Base-by-base conservation (phyloP, 768 basidiomycete species). In the Inosperma sp. region DNA sequence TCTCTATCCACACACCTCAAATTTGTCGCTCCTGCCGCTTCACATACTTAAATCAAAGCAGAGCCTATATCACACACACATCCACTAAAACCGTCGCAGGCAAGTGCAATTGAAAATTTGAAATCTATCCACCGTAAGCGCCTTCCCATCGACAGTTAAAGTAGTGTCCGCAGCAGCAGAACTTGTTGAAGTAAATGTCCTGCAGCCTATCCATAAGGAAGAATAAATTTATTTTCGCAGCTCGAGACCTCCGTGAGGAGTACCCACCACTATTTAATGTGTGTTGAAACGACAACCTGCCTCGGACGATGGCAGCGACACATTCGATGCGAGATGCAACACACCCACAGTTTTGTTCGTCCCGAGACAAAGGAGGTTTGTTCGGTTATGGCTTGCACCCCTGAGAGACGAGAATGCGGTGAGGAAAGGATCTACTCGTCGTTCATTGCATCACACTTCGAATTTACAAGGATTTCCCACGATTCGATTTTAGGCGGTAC, bases 41-140 rank as follows among this genome's bases (percentile, higher is more conserved):
- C 92, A 67, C 93, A 95, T 53, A 93, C 93, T 69, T 96, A 93
- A 65, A 96, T 95, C 63, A 95, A 75, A n/a, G 93, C 93, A 58
- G 92, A 89, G 48, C 91, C 90, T 92, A 51, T 36, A 31, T 44
- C 61, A 56, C 54, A 51, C 31, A 5, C 5, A 49, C 36, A 39
- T 52, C n/a, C 16, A 46, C 36, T 30, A 49, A 48, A 41, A n/a
- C n/a, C n/a, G n/a, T n/a, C n/a, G 19, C 27, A 36, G 26, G 27
- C 5, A 8, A 41, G n/a, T n/a, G 45, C 39, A 39, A 39, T n/a
- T n/a, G n/a, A n/a, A n/a, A n/a, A n/a, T n/a, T n/a, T 41, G 37
- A 27, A 40, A 71, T 84, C 49, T 52, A 89, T 93, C 95, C 75
- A 99, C 93, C 2, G 92, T 93, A 17, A 99, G 93, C 72, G 93